Conservation (phyloP, 1,284 basidiomycete genomes). For the Coniferiporia weirii region DNA sequence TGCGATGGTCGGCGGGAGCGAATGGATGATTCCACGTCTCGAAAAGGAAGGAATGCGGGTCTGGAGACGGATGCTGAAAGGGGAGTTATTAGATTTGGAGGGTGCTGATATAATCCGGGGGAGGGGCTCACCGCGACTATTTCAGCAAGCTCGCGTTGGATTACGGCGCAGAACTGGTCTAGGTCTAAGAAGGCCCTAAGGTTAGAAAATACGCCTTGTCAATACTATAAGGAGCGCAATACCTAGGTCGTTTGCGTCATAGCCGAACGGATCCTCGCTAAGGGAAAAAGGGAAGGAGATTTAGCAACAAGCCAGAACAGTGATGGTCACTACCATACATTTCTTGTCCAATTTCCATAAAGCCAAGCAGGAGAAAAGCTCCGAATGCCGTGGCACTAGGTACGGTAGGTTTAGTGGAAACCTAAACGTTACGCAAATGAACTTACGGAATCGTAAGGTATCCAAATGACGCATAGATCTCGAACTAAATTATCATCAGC, state of each 20-base stretch:
- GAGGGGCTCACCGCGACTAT: conserved; percentile 58
- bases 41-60: conserved; percentile 50
- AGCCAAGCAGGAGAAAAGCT: conserved; percentile 58
- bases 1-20: conserved; percentile 56
- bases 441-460: conserved; percentile 51
- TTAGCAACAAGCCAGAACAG: neutral
- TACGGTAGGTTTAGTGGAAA: neutral
- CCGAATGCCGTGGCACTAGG: conserved; percentile 49
- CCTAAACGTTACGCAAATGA: neutral
- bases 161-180: conserved; percentile 56
- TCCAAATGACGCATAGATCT: conserved; percentile 47
- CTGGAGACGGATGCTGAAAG: conserved; percentile 44
- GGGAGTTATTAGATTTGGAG: neutral
- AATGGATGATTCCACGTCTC: conserved; percentile 56
- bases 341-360: conserved; percentile 68
- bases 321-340: conserved; percentile 39
- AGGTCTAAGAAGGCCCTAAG: conserved; percentile 38
- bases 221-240: conserved; percentile 5
- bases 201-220: neutral
- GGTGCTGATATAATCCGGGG: conserved; percentile 1
- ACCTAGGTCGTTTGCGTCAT: conserved; percentile 64
- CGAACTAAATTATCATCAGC: conserved; percentile 37
- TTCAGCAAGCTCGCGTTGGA: conserved; percentile 62
- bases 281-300: conserved; percentile 6
- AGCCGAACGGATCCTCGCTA: conserved; percentile 67